Conservation (phyloP, 164 flowering plant genomes). For the Platanus orientalis region DNA sequence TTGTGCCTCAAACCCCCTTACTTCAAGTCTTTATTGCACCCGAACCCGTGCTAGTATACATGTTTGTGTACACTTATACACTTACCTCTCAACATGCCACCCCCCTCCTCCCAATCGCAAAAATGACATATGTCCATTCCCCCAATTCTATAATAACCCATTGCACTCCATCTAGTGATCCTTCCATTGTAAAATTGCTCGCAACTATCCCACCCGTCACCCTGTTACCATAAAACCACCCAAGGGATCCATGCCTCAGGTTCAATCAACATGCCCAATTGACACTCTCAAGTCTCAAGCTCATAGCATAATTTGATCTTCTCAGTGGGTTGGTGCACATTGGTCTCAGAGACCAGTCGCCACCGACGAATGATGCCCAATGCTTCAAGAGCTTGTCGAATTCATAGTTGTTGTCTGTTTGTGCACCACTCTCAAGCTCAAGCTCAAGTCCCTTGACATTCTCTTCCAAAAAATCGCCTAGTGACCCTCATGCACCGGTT, state of each 20-base stretch:
- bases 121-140: no score
- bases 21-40: no score
- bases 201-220: constrained; percentile 26
- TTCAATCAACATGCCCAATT: constrained; percentile 62
- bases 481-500: no score
- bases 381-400: constrained; percentile 58
- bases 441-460: constrained; percentile 60
- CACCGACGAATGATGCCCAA: constrained; percentile 70
- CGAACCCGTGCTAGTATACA: no score
- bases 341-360: constrained; percentile 62
- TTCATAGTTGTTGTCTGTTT: constrained; percentile 74
- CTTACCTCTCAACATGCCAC: no score
- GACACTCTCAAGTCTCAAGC: constrained; percentile 60
- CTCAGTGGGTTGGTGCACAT: constrained; percentile 75
- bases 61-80: no score
- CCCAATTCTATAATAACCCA: constrained; percentile 9
- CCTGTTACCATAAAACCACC: constrained; percentile 26
- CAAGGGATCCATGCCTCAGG: constrained; percentile 32
- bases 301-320: constrained; percentile 75
- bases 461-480: no score
- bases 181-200: constrained; percentile 16
- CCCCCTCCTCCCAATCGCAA: no score
- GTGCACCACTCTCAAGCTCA: constrained; percentile 69
- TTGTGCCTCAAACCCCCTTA: no score
- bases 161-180: constrained; percentile 22